These are phyloP conservation scores for Boehmeria nivea DNA, from an alignment of 306 rosid genomes.

Conservation along the genomic window DNA sequence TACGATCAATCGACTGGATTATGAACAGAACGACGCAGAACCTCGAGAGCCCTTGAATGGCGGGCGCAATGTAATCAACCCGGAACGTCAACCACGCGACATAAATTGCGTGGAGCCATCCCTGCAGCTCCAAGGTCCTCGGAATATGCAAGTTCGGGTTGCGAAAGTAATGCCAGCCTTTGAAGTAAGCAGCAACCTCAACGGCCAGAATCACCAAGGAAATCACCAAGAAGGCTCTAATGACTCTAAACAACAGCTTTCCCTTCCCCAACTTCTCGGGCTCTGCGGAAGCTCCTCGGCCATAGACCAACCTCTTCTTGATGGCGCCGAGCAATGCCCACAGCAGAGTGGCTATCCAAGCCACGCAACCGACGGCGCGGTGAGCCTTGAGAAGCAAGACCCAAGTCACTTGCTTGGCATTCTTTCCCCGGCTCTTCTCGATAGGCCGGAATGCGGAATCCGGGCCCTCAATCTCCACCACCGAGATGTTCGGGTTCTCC, in stretches of 20 bases:
- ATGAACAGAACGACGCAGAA: constrained; percentile 81
- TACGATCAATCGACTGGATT: constrained; percentile 79
- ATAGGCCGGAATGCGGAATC: constrained; percentile 81
- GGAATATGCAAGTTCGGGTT: constrained; percentile 70
- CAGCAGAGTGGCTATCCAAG: constrained; percentile 56
- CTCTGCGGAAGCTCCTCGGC: constrained; percentile 53
- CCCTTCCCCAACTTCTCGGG: constrained; percentile 56
- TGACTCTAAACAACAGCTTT: constrained; percentile 52
- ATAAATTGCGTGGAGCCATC: constrained; percentile 59
- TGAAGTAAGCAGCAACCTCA: constrained; percentile 67
- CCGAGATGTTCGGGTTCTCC: constrained; percentile 84
- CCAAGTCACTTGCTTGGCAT: constrained; percentile 87
- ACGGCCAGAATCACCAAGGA: constrained; percentile 63
- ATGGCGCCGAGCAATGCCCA: constrained; percentile 70
- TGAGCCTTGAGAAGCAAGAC: constrained; percentile 86
- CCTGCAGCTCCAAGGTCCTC: constrained; percentile 56
- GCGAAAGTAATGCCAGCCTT: constrained; percentile 76
- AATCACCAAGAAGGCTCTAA: constrained; percentile 54
- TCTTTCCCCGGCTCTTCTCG: constrained; percentile 70
- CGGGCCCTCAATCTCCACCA: constrained; percentile 74
- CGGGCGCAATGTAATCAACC: constrained; percentile 78
- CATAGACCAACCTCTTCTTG: constrained; percentile 70
- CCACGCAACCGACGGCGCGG: constrained; percentile 63
- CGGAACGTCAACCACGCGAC: constrained; percentile 73
- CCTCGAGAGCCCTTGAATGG: constrained; percentile 65